Conservation (phyloP, 83 land plant genomes). For the Thuja plicata region DNA sequence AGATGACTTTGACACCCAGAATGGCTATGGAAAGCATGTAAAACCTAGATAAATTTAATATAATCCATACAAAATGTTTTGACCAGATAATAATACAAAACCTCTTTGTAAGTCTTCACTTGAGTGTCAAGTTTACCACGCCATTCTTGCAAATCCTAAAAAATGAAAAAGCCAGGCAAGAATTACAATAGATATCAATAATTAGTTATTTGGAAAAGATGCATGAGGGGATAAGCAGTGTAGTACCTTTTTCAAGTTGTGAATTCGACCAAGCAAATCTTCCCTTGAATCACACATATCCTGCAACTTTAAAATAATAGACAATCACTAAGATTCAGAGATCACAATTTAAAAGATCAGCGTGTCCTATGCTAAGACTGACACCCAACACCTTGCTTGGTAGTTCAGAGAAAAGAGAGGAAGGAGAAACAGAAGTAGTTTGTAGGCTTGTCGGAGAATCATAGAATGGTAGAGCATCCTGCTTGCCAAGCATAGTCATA, state of each 20-base stretch:
- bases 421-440: too few species aligned
- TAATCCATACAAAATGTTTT: not conserved
- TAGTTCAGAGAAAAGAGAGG: too few species aligned
- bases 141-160: slow-evolving; percentile 10
- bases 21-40: not conserved
- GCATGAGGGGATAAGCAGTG: not conserved
- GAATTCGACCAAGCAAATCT: slow-evolving; percentile 8
- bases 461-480: too few species aligned
- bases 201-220: not conserved
- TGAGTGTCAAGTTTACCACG: slow-evolving; percentile 12
- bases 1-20: not conserved
- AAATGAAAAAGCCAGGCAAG: not conserved
- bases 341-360: not conserved
- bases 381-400: too few species aligned
- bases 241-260: not conserved
- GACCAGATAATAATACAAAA: not conserved
- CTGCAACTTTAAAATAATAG: not conserved
- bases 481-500: too few species aligned
- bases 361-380: not conserved
- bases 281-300: not conserved
- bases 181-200: not conserved
- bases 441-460: too few species aligned
- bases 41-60: not conserved
- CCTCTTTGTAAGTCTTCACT: slow-evolving; percentile 15
- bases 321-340: not conserved